Percentiles rank a stretch among this genome's conserved stretches.
phyloP scores from a whole-genome alignment of 2,329 filamentous ascomycete species.

The Dactylellina drechsleri region DNA sequence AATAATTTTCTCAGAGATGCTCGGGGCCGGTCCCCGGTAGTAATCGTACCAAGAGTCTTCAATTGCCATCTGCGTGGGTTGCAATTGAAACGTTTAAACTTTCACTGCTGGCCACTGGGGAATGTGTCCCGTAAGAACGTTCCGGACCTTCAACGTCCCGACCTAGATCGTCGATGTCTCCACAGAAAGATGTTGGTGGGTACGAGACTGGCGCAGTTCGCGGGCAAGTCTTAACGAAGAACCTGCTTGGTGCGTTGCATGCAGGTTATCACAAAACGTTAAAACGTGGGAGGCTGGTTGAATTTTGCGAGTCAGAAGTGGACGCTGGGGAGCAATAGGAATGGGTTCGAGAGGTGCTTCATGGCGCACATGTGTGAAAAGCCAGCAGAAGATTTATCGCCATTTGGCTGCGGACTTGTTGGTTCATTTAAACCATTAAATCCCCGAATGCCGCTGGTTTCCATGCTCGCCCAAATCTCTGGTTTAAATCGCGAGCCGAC shows the following conservation, averaged over 20 bases:
- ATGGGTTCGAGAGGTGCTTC: neutral
- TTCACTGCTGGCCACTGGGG: neutral
- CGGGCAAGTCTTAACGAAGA: neutral
- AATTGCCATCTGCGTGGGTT: constrained; percentile 32
- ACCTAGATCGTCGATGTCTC: too few relatives aligned
- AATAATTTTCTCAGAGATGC: constrained; percentile 28
- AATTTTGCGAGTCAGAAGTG: constrained; percentile 1
- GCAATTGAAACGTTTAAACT: neutral
- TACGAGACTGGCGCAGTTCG: constrained; percentile 10
- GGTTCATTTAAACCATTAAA: constrained; percentile 38
- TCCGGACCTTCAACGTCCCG: constrained; percentile 19
- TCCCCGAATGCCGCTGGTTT: neutral
- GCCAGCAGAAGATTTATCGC: constrained; percentile 10
- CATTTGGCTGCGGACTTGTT: constrained; percentile 25
- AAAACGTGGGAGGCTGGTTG: neutral
- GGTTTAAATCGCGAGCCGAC: neutral
- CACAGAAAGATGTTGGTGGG: neutral
- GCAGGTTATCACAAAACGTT: constrained; percentile 13
- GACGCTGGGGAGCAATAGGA: constrained; percentile 3
- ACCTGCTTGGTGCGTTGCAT: constrained; percentile 14
- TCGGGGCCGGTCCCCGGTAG: constrained; percentile 44
- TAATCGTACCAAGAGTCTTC: constrained; percentile 53
- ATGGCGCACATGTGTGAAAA: constrained; percentile 17
- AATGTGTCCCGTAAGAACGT: constrained; percentile 23
- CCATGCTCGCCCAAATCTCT: neutral